Evolutionary conservation across 2,329 filamentous ascomycete species (phyloP).

Genomic region (Aspergillus felis): DNA sequence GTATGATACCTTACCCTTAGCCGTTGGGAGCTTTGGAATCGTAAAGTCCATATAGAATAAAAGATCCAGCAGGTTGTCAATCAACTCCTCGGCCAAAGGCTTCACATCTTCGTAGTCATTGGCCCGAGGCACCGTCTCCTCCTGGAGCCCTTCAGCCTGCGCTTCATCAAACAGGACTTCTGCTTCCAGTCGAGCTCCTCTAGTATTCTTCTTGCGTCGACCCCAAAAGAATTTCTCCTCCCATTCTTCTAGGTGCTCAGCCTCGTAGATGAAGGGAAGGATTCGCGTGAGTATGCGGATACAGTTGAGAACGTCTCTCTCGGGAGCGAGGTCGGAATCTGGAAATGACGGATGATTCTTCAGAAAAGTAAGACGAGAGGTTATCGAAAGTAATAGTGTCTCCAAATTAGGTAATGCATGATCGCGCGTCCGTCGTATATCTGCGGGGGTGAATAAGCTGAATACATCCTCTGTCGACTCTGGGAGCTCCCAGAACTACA

Average conservation of each 20-base stretch:
- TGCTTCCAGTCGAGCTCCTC: constrained; percentile 60
- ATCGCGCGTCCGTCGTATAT: constrained; percentile 85
- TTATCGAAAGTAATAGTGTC: constrained; percentile 77
- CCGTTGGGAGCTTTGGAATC: constrained; percentile 66
- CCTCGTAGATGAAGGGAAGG: constrained; percentile 88
- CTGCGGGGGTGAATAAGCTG: constrained; percentile 83
- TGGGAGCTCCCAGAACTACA: constrained; percentile 92
- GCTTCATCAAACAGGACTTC: constrained; percentile 84
- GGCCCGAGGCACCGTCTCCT: constrained; percentile 38
- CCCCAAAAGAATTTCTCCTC: constrained; percentile 94
- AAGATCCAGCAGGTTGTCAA: constrained; percentile 83
- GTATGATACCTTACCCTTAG: constrained; percentile 78
- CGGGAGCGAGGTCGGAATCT: constrained; percentile 74
- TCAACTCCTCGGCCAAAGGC: constrained; percentile 85
- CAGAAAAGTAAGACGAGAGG: constrained; percentile 75
- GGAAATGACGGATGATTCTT: constrained; percentile 90
- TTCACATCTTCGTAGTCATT: constrained; percentile 77
- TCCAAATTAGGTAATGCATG: constrained; percentile 82
- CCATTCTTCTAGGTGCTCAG: constrained; percentile 76
- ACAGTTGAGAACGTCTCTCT: constrained; percentile 90
- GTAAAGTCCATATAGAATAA: constrained; percentile 92
- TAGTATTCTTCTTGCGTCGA: constrained; percentile 66
- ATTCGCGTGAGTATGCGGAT: constrained; percentile 85
- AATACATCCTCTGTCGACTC: constrained; percentile 96
- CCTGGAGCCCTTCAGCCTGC: constrained; percentile 51